These are phyloP conservation scores for Stephanocyclus meneghinianus DNA, from an alignment of 352 stramenopile species.

Conservation along the genomic window DNA sequence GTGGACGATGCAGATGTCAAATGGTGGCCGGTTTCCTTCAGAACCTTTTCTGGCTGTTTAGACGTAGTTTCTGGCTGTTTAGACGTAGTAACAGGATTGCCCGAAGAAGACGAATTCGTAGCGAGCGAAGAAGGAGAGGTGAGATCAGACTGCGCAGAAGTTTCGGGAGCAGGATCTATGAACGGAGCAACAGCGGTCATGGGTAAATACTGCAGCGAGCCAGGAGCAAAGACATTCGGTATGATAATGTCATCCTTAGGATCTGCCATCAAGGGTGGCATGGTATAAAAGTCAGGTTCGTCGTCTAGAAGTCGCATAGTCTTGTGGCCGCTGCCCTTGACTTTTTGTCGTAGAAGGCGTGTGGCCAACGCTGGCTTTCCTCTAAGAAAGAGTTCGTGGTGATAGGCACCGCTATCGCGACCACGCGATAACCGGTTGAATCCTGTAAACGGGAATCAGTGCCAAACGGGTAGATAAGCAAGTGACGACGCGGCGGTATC, in stretches of 20 bases:
- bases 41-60: not conserved
- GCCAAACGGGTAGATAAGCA: not conserved
- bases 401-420: conserved; percentile 83
- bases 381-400: conserved; percentile 73
- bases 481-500: not conserved
- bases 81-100: not conserved
- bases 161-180: not conserved
- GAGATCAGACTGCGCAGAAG: not conserved
- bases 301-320: conserved; percentile 34
- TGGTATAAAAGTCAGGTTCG: conserved; percentile 56
- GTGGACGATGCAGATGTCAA: not conserved
- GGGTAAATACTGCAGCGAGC: not conserved
- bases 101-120: conserved; percentile 4
- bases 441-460: conserved; percentile 9
- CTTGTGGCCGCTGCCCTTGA: conserved; percentile 62
- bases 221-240: not conserved
- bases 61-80: not conserved
- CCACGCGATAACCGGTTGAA: conserved; percentile 63
- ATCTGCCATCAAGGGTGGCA: conserved; percentile 25
- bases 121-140: not conserved
- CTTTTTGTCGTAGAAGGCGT: conserved; percentile 66
- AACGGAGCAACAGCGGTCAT: not conserved
- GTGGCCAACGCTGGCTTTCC: conserved; percentile 56
- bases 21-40: no score
- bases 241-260: conserved; percentile 5